Base-by-base conservation (phyloP, 495 filamentous ascomycete species). In the Lasiosphaeria miniovina region DNA sequence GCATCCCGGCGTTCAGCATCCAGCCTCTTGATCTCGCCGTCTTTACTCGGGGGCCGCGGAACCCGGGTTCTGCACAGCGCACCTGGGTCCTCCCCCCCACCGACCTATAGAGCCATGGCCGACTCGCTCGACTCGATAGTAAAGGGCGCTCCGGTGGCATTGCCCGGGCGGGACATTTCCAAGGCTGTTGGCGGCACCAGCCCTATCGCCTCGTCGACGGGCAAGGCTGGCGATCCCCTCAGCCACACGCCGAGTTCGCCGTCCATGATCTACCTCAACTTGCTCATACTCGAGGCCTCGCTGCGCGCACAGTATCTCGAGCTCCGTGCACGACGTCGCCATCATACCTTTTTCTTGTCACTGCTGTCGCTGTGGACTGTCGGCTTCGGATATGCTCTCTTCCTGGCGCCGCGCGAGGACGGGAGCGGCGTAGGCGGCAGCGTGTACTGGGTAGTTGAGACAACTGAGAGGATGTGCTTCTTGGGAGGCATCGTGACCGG, bases 201-300 rank as follows among this genome's bases (percentile, higher is more conserved):
- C 65, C 74, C 68, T 59, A 73, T 75, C 61, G 54, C 64, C 55
- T 68, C 74, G 5, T 55, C 76, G 50, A 67, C 73, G 57, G 58
- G 68, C 75, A 73, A 82, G 72, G 60, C 82, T 73, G 68, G 76
- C 65, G 89, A 96, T 71, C 93, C 93, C 43, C 80, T 91, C 51
- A 86, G 87, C 57, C 83, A 86, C 45, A 84, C 95, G 35, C 93
- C 94, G 10, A 93, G 89, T 61, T 91, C 93, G 35, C 93, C 70
- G 50, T 90, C 90, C n/a, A 95, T 97, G 76, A 96, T 98, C 67
- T 99, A 98, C 77, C 84, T 98, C 65, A 99, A 99, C 71, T 88
- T 99, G 41, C 80, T 99, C 54, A 93, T 99, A 65, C 88, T 99
- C 69, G 94, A 99, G 74, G 91, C 91, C 52, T 96, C 91, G 12